phyloP scores from a whole-genome alignment of 2,329 filamentous ascomycete species.

The Xylaria sp. region DNA sequence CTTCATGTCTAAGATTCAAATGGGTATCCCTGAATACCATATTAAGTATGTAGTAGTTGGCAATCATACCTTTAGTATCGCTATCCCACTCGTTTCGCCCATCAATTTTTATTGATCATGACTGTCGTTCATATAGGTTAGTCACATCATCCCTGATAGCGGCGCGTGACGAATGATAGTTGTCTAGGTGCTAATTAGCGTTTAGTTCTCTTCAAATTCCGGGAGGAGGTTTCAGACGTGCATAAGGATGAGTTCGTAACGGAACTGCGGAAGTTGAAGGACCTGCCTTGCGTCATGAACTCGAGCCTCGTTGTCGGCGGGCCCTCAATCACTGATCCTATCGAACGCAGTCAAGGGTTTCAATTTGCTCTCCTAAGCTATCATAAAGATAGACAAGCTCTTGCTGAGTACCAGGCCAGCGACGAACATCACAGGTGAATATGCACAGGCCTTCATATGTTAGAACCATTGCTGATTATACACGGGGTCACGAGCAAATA shows the following conservation, averaged over 20 bases:
- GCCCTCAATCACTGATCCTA: constrained; percentile 57
- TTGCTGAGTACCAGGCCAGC: constrained; percentile 59
- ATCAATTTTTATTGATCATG: constrained; percentile 1
- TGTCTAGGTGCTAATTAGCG: background rate
- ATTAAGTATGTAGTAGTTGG: background rate
- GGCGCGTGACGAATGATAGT: background rate
- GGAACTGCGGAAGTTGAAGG: constrained; percentile 56
- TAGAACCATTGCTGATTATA: background rate
- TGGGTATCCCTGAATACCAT: background rate
- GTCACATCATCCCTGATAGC: background rate
- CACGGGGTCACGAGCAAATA: constrained; percentile 56
- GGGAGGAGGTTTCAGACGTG: constrained; percentile 2
- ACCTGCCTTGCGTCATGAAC: constrained; percentile 53
- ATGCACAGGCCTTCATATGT: too few relatives aligned
- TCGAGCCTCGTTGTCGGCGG: constrained; percentile 58
- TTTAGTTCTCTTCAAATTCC: constrained; percentile 26
- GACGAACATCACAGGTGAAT: constrained; percentile 56
- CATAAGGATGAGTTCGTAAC: constrained; percentile 52
- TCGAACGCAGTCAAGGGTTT: constrained; percentile 59
- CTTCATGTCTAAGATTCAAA: background rate
- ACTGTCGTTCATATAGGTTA: constrained; percentile 19
- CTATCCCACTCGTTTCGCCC: background rate
- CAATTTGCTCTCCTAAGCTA: constrained; percentile 59
- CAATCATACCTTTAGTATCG: background rate
- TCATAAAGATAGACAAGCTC: constrained; percentile 51